phyloP scores from a whole-genome alignment of 306 rosid species.

The Prunus kanzakura region DNA sequence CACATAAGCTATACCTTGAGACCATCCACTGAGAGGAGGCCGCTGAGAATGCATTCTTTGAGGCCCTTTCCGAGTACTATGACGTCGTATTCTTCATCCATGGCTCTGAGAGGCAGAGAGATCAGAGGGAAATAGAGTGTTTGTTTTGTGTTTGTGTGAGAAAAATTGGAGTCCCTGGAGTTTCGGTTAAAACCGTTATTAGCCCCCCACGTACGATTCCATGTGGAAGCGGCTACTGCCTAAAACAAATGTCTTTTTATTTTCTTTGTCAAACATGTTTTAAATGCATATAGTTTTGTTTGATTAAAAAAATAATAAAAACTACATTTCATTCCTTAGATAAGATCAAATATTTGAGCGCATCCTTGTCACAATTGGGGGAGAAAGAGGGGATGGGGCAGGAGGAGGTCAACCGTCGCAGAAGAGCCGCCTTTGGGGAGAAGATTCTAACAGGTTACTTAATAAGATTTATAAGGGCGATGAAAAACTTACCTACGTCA shows the following conservation, averaged over 20 bases:
- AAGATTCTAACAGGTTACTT: too few relatives aligned
- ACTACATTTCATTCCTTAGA: too few relatives aligned
- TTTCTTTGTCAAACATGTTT: too few relatives aligned
- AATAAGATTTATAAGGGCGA: too few relatives aligned
- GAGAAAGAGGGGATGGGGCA: too few relatives aligned
- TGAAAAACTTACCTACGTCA: too few relatives aligned
- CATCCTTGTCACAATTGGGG: too few relatives aligned
- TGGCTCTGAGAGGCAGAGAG: slow-evolving; percentile 5
- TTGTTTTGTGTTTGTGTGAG: neutral
- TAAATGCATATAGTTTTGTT: too few relatives aligned
- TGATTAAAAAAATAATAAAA: too few relatives aligned
- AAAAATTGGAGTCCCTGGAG: slow-evolving; percentile 12
- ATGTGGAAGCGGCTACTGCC: slow-evolving; percentile 5
- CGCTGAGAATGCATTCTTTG: slow-evolving; percentile 62
- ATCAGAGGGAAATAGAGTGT: neutral
- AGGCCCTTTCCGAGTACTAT: slow-evolving; percentile 56
- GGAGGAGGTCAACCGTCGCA: too few relatives aligned
- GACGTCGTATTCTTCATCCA: slow-evolving; percentile 62
- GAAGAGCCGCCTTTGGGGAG: too few relatives aligned
- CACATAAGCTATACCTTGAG: slow-evolving; percentile 25
- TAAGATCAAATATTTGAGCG: too few relatives aligned
- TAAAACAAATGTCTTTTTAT: neutral
- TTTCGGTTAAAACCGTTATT: slow-evolving; percentile 26
- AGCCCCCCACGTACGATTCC: neutral
- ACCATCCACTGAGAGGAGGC: slow-evolving; percentile 51